These are phyloP conservation scores for Amyloporia xantha DNA, from an alignment of 768 basidiomycete species.

Conservation along the genomic window DNA sequence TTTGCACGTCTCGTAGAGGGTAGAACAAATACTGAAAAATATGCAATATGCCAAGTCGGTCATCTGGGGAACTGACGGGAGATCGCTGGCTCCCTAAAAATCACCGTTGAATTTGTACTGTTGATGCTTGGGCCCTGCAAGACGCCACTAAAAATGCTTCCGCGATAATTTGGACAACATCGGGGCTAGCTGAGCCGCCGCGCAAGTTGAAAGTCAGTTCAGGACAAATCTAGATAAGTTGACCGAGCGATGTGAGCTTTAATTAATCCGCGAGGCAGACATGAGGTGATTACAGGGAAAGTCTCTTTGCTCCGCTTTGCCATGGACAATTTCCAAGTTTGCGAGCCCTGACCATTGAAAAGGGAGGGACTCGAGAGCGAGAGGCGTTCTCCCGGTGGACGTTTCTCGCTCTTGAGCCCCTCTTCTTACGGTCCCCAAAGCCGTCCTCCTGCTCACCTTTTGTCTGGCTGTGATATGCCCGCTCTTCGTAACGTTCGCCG, in stretches of 20 bases:
- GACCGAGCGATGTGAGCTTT: background rate
- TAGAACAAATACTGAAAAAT: too few relatives aligned
- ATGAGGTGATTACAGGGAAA: slow-evolving; percentile 4
- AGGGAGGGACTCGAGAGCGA: slow-evolving; percentile 7
- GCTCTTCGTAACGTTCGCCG: slow-evolving; percentile 22
- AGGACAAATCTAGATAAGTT: slow-evolving; percentile 2
- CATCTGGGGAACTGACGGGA: too few relatives aligned
- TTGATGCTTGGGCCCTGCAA: too few relatives aligned
- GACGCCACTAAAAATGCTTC: background rate
- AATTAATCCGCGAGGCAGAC: slow-evolving; percentile 13
- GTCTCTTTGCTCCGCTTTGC: background rate
- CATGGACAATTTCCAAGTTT: background rate
- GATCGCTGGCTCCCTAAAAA: too few relatives aligned
- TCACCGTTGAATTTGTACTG: too few relatives aligned
- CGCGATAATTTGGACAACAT: background rate
- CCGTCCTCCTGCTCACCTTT: slow-evolving; percentile 8
- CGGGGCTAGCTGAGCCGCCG: background rate
- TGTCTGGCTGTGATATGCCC: background rate
- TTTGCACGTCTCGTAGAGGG: too few relatives aligned
- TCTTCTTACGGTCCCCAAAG: slow-evolving; percentile 5
- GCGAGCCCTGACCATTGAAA: slow-evolving; percentile 5
- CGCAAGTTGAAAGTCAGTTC: slow-evolving; percentile 3
- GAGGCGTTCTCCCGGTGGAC: slow-evolving; percentile 4
- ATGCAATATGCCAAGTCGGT: too few relatives aligned
- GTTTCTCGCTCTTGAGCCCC: slow-evolving; percentile 8